Evolutionary conservation across 2,329 filamentous ascomycete species (phyloP).

Genomic region (Neonectria ditissima): DNA sequence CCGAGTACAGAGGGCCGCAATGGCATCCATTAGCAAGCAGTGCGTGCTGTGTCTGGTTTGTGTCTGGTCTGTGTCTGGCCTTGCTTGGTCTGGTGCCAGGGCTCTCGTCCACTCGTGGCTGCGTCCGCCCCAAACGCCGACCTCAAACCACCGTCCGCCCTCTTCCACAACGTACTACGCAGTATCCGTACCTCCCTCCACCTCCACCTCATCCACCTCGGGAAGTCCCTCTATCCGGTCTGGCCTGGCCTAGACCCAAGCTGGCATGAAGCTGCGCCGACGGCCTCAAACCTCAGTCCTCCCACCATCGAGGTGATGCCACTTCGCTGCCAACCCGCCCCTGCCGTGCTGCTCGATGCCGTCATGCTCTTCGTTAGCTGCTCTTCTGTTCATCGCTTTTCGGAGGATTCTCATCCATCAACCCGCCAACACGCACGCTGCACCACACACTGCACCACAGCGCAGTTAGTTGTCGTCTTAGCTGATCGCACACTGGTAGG

Average conservation of each 20-base stretch:
- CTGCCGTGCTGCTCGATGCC: conserved; percentile 30
- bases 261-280: conserved; percentile 39
- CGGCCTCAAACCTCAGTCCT: conserved; percentile 47
- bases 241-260: conserved; percentile 33
- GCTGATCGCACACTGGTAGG: conserved; percentile 28
- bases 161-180: conserved; percentile 32
- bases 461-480: not conserved
- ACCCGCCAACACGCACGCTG: conserved; percentile 27
- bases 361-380: conserved; percentile 34
- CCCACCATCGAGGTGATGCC: conserved; percentile 37
- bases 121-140: conserved; percentile 46
- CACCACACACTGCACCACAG: not conserved
- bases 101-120: conserved; percentile 40
- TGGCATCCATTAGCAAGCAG: not conserved
- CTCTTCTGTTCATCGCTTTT: conserved; percentile 30
- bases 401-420: conserved; percentile 40
- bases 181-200: not conserved
- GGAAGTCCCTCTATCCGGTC: conserved; percentile 33
- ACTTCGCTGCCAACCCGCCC: conserved; percentile 18
- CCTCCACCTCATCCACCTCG: conserved; percentile 33
- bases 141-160: conserved; percentile 44
- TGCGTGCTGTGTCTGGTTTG: not conserved
- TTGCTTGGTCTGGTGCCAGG: conserved; percentile 29
- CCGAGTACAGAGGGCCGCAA: conserved; percentile 38
- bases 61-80: conserved; percentile 15